A percentile compares a stretch with the other conserved stretches of the same genome.
These are phyloP conservation scores for Ambrosia artemisiifolia DNA, from an alignment of 129 eudicot species.

Conservation along the genomic window DNA sequence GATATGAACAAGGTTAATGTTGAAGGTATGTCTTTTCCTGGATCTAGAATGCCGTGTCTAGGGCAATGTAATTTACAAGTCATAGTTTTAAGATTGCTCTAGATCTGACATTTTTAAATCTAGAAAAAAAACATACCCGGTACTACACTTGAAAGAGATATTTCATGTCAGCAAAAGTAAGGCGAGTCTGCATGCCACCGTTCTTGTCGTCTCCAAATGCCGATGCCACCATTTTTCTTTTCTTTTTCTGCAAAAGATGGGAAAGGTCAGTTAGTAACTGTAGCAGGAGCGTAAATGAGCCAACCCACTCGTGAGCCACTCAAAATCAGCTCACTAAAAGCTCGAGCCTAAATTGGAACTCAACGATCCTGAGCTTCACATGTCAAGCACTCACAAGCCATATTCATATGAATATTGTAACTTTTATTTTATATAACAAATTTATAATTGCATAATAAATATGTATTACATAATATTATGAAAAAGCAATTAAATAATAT, in stretches of 20 bases:
- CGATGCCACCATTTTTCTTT: constrained; percentile 83
- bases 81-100: neutral
- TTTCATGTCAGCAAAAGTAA: constrained; percentile 74
- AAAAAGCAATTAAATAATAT: too few species aligned
- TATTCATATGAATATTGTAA: too few species aligned
- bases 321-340: too few species aligned
- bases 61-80: neutral
- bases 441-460: too few species aligned
- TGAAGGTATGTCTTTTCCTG: neutral
- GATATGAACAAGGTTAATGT: neutral
- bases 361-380: too few species aligned
- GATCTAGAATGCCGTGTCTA: constrained; percentile 15
- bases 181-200: constrained; percentile 57
- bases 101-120: neutral
- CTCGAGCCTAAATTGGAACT: too few species aligned
- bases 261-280: neutral
- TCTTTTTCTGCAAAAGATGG: constrained; percentile 60
- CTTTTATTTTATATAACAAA: too few species aligned
- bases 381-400: too few species aligned
- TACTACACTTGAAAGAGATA: constrained; percentile 64
- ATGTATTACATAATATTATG: too few species aligned
- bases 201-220: constrained; percentile 83
- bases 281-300: too few species aligned
- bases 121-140: constrained; percentile 14
- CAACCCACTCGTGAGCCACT: too few species aligned